These are phyloP conservation scores for Strobilomyces confusus DNA, from an alignment of 768 basidiomycete genomes.

Conservation along the genomic window DNA sequence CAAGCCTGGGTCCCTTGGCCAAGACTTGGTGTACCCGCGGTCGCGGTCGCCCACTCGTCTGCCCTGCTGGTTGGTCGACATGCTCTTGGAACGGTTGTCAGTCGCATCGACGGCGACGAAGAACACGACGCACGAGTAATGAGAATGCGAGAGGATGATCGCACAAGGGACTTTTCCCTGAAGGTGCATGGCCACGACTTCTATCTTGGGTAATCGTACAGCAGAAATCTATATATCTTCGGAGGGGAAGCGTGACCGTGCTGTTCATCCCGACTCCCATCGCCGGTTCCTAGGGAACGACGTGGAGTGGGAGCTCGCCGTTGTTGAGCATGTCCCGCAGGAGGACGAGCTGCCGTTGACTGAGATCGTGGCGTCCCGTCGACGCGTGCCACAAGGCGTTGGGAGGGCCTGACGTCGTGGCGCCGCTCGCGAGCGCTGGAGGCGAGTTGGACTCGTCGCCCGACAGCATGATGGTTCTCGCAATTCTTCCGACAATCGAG, in stretches of 20 bases:
- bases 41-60: slow-evolving; percentile 66
- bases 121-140: no score
- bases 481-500: slow-evolving; percentile 39
- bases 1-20: slow-evolving; percentile 36
- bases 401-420: slow-evolving; percentile 35
- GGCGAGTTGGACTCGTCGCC: slow-evolving; percentile 53
- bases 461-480: slow-evolving; percentile 64
- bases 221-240: no score
- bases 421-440: background rate
- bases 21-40: slow-evolving; percentile 65
- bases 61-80: slow-evolving; percentile 38
- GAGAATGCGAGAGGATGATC: no score
- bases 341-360: slow-evolving; percentile 72
- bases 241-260: slow-evolving; percentile 71
- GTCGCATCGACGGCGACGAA: no score
- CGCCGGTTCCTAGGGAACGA: slow-evolving; percentile 53
- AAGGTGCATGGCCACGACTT: no score
- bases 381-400: slow-evolving; percentile 64
- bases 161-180: no score
- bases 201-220: no score
- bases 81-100: background rate
- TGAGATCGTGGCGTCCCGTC: slow-evolving; percentile 80
- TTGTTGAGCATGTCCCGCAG: slow-evolving; percentile 75
- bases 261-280: slow-evolving; percentile 76
- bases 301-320: slow-evolving; percentile 35